Base-by-base conservation (phyloP, 257 asterid species). In the Knoxia roxburghii region DNA sequence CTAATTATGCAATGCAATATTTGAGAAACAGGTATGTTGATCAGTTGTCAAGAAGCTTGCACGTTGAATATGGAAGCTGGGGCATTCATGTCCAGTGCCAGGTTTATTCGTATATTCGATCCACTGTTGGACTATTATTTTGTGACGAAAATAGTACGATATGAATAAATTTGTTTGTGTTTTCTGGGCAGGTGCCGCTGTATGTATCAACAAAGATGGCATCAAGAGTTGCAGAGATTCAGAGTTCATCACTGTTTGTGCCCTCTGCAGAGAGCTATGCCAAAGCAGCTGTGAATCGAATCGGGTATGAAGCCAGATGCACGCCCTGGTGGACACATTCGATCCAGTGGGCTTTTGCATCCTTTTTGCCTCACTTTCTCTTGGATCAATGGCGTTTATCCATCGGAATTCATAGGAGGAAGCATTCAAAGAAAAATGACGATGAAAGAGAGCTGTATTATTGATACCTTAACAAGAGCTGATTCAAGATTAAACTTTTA, bases 1-100 rank as follows among this genome's bases (percentile, higher is more conserved):
- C n/a, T n/a, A n/a, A n/a, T n/a, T n/a, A n/a, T n/a, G n/a, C n/a
- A n/a, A n/a, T n/a, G n/a, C n/a, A n/a, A n/a, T n/a, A n/a, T n/a
- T n/a, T n/a, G n/a, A n/a, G n/a, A n/a, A n/a, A n/a, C 83, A 91
- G 96, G 81, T 92, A 92, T 27, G 64, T 87, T 23, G 95, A 90
- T 64, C 95, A 84, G 71, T 51, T 89, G 14, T 83, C 97, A 4
- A 84, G 85, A 79, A 79, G 96, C 72, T 67, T 92, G 40, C 75
- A 85, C 23, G 79, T 83, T 33, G 98, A 89, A 76, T 92, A 87
- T 78, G 83, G 78, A 59, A 50, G 63, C 11, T 17, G 68, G 21
- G 94, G 97, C 1, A 82, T 89, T 43, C 84, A 87, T 72, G 83
- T 92, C 4, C 98, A 92, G 49, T 89, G 97, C 54, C 98, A 85